Base-by-base conservation (phyloP, 2,329 filamentous ascomycete genomes). In the Monilinia vaccinii-corymbosi region DNA sequence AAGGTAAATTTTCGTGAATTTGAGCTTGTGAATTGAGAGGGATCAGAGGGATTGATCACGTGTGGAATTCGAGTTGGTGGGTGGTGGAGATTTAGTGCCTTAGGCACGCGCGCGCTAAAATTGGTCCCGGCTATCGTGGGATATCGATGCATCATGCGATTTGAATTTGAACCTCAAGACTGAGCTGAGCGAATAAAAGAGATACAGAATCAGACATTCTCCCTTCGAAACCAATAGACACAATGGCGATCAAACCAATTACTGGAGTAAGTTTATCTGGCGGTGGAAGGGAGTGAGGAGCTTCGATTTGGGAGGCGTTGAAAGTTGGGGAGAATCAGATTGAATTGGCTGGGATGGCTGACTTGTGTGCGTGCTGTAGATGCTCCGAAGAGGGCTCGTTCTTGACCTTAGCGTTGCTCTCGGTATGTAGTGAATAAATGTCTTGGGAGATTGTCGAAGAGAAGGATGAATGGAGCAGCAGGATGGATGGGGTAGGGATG, bases 341-440 rank as follows among this genome's bases (percentile, higher is more conserved):
- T 25, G 60, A 60, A 58, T 36, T 60, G 56, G 47, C 38, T 61
- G 60, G 58, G 64, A 23, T 31, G 42, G 65, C 70, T 72, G 65
- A 44, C 66, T n/a, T n/a, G n/a, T n/a, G 66, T 61, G 45, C 56
- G 48, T 50, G 42, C 58, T 63, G 25, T 70, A 83, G 80, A 82
- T 82, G 79, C 79, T 83, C 75, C 79, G 79, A 69, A 75, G 79
- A 71, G 75, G 78, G 71, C 73, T 82, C 66, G 79, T 83, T 69
- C 77, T 83, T 71, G 80, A 83, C 71, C 75, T 83, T 68, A 78
- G 78, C 65, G 77, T 82, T 70, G 78, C 79, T 63, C 74, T 80
- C 70, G 80, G 80, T 82, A 73, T 68, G 79, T 69, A 21, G 58
- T 46, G 28, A 31, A 56, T 42, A 13, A 23, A 21, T 36, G 25